Percentiles rank a stretch among this genome's conserved stretches.
Evolutionary conservation across 2,329 filamentous ascomycete species (phyloP).

Genomic region (Monosporascus sp.): DNA sequence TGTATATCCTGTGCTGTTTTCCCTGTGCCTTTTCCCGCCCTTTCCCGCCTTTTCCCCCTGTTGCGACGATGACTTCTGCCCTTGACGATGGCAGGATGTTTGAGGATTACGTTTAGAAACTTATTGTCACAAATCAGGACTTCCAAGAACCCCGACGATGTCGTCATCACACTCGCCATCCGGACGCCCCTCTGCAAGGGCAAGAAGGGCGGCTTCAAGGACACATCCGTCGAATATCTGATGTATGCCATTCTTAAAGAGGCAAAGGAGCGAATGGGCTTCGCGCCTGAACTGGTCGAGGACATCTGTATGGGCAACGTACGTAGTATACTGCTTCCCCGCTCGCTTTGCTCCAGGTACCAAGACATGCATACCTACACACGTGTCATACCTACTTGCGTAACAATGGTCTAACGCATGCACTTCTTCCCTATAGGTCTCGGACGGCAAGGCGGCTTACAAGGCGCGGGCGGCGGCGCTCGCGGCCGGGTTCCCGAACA

Average conservation of each 20-base stretch:
- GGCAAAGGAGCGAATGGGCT: conserved; percentile 63
- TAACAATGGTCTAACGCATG: neutral
- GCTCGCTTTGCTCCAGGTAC: neutral
- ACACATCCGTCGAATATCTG: conserved; percentile 83
- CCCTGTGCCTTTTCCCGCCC: no score
- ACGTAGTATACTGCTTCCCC: conserved; percentile 24
- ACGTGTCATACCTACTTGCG: neutral
- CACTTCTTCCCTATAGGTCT: conserved; percentile 51
- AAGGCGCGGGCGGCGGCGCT: conserved; percentile 84
- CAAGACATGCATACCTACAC: neutral
- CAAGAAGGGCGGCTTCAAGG: conserved; percentile 90
- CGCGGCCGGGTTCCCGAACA: conserved; percentile 91
- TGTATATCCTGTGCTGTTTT: no score
- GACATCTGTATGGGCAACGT: conserved; percentile 94
- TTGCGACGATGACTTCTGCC: no score
- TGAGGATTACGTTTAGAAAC: no score
- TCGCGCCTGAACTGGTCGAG: conserved; percentile 78
- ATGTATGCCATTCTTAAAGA: conserved; percentile 78
- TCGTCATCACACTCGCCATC: conserved; percentile 90
- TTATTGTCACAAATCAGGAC: conserved; percentile 49
- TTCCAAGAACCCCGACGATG: conserved; percentile 89
- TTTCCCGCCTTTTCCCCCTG: no score
- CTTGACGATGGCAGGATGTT: no score
- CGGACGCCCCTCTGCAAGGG: conserved; percentile 87
- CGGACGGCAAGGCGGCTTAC: conserved; percentile 81